Percentiles rank a stretch among this genome's conserved stretches.
Evolutionary conservation across 768 basidiomycete species (phyloP).

Genomic region (Royoungia palumana): DNA sequence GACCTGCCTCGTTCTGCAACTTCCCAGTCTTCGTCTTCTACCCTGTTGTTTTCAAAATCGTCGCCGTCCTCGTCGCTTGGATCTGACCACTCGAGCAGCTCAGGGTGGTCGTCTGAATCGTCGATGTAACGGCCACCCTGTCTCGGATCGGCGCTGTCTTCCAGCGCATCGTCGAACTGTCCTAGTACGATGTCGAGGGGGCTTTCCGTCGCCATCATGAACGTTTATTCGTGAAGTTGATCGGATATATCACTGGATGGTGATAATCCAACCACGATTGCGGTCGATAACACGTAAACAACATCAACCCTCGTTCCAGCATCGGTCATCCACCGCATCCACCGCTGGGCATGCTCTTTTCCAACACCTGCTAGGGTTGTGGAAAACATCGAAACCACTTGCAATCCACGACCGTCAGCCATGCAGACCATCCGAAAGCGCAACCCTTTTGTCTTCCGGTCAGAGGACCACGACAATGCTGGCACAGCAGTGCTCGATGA

Average conservation of each 20-base stretch:
- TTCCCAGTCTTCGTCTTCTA: conserved; percentile 89
- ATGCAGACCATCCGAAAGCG: conserved; percentile 42
- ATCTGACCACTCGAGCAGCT: conserved; percentile 29
- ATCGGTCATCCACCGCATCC: conserved; percentile 1
- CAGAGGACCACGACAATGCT: conserved; percentile 32
- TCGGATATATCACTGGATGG: too few relatives aligned
- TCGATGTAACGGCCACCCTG: conserved; percentile 45
- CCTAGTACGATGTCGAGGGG: conserved; percentile 39
- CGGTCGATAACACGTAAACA: conserved; percentile 18
- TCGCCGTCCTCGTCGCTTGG: conserved; percentile 37
- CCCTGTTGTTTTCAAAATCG: conserved; percentile 54
- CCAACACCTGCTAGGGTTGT: too few relatives aligned
- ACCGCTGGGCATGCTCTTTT: background rate
- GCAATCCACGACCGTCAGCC: background rate
- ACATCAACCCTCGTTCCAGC: conserved; percentile 15
- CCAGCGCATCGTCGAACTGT: conserved; percentile 62
- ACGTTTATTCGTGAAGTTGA: background rate
- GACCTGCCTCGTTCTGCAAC: conserved; percentile 72
- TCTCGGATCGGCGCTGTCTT: conserved; percentile 22
- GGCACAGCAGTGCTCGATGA: conserved; percentile 43
- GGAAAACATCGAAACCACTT: too few relatives aligned
- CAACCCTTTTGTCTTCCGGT: conserved; percentile 40
- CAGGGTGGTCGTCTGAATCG: conserved; percentile 23
- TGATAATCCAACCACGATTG: too few relatives aligned
- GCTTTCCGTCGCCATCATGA: conserved; percentile 17